A percentile compares a stretch with the other conserved stretches of the same genome.
Conservation (phyloP, 306 rosid species). For the Vigna reflexopilosa region DNA sequence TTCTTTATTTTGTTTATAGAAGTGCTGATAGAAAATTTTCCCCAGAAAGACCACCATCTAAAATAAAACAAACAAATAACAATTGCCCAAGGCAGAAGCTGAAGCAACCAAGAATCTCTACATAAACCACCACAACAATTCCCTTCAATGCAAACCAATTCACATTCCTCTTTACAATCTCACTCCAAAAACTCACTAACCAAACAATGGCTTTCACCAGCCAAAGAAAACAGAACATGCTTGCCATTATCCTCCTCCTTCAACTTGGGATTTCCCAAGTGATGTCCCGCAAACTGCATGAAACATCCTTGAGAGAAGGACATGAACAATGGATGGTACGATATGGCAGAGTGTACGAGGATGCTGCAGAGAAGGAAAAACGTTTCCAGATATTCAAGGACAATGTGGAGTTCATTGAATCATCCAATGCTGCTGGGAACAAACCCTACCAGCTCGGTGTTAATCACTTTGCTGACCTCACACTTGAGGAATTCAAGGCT, state of each 20-base stretch:
- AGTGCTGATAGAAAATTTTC: too few species aligned
- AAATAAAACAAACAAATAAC: neutral
- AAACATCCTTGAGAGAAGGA: neutral
- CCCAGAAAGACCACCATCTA: too few species aligned
- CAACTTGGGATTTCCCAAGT: neutral
- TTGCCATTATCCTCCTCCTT: slow-evolving; percentile 18
- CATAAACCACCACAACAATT: slow-evolving; percentile 17
- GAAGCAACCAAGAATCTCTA: slow-evolving; percentile 30
- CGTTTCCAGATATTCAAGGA: slow-evolving; percentile 50
- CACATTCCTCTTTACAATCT: neutral
- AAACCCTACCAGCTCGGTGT: slow-evolving; percentile 39
- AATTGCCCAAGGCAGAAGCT: neutral
- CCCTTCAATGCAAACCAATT: slow-evolving; percentile 15
- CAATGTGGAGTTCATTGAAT: slow-evolving; percentile 44
- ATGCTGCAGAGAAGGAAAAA: slow-evolving; percentile 47
- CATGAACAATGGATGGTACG: neutral
- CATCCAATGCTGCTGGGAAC: slow-evolving; percentile 35
- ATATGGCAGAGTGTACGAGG: slow-evolving; percentile 8
- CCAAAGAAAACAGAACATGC: slow-evolving; percentile 36
- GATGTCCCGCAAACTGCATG: neutral
- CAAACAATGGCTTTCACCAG: slow-evolving; percentile 37
- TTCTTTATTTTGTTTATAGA: neutral
- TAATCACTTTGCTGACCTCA: slow-evolving; percentile 37
- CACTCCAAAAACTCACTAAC: neutral
- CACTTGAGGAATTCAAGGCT: slow-evolving; percentile 36